Base-by-base conservation (phyloP, 306 rosid genomes). In the Prunus kanzakura region DNA sequence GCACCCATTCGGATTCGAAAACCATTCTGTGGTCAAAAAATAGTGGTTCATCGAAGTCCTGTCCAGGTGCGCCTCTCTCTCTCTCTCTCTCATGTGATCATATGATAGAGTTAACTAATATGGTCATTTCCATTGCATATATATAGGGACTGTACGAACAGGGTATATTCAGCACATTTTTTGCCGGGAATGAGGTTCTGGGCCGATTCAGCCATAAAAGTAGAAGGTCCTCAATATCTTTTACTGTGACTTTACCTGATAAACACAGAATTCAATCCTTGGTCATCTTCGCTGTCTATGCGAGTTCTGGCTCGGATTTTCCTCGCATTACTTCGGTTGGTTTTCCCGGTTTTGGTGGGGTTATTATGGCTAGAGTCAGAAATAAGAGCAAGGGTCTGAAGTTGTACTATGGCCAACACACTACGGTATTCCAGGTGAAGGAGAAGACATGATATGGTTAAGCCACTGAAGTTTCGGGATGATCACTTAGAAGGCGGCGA, bases 381-480 rank as follows among this genome's bases (percentile, higher is more conserved):
- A 56, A 72, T 16, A 15, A 72, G 54, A 72, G 76, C 54, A 72
- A 20, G 18, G 76, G n/a, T 56, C 20, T 11, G 15, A 72, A 56
- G 35, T 56, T 54, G 76, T 8, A n/a, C 3, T 56, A 56, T 38
- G 0, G 0, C 0, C 75, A 54, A 0, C 0, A 30, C 11, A 0
- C 25, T 2, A 8, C 18, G 75, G 64, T 54, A 12, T 52, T 30
- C 64, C 75, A 19, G 32, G 32, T 1, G 29, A 30, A 8, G 66
- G 23, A 55, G 76, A 56, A 72, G 76, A 56, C 15, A 56, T 38
- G 54, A 72, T 19, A 72, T 72, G 76, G 76, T 38, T 72, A 38
- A 56, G 38, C 22, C 66, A 38, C 2, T 72, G 76, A 56, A 32
- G 38, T 32, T 32, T 32, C 38, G 4, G 38, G 6, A 32, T 32